Conservation (phyloP, 2,329 filamentous ascomycete species). For the Aspergillus sp. region DNA sequence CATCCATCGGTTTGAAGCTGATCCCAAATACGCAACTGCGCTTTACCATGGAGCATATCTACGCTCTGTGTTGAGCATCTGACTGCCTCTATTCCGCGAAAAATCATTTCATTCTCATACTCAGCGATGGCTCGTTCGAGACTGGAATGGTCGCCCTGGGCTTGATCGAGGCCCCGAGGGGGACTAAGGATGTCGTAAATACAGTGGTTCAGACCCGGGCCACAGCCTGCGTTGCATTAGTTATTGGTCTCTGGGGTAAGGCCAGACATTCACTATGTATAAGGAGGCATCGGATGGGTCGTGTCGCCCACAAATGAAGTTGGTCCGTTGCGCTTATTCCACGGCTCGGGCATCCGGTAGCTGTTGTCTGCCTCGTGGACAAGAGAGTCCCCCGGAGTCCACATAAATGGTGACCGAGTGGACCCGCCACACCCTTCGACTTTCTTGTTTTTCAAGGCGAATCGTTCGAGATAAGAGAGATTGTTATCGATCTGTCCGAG, state of each 20-base stretch:
- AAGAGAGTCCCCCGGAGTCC: conserved; percentile 5
- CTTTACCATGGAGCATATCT: conserved; percentile 7
- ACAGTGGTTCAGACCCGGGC: conserved; percentile 9
- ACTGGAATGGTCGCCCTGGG: neutral
- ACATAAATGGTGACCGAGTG: conserved; percentile 6
- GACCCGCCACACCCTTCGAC: conserved; percentile 4
- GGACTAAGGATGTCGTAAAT: conserved; percentile 6
- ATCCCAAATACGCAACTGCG: conserved; percentile 6
- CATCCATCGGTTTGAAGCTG: conserved; percentile 7
- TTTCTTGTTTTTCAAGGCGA: conserved; percentile 2
- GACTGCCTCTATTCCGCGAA: conserved; percentile 6
- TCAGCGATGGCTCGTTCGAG: neutral
- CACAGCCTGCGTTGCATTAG: conserved; percentile 1
- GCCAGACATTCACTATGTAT: neutral
- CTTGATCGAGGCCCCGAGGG: neutral
- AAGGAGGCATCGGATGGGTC: conserved; percentile 10
- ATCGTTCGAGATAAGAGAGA: conserved; percentile 1
- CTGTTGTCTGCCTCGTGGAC: conserved; percentile 10
- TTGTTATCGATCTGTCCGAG: conserved; percentile 1
- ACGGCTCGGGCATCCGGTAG: conserved; percentile 7
- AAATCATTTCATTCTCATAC: conserved; percentile 7
- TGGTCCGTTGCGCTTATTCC: conserved; percentile 8
- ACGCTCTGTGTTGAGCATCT: conserved; percentile 7
- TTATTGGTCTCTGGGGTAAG: neutral
- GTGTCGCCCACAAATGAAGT: conserved; percentile 7